Evolutionary conservation across 2,329 filamentous ascomycete genomes (phyloP).

Genomic region (Ceratocystis lukuohia): DNA sequence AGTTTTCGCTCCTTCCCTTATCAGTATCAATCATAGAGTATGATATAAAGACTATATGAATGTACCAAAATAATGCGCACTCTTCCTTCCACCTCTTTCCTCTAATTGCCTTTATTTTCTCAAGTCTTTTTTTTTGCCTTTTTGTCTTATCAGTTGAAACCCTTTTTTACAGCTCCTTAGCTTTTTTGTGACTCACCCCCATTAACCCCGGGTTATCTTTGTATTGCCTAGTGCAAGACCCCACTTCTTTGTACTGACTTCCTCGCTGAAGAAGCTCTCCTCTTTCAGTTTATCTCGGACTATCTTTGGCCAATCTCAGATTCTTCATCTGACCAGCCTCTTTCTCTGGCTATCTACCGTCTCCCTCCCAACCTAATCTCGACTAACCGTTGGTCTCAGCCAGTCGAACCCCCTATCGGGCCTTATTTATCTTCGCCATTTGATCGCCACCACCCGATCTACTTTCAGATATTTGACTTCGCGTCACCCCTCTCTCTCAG

Average conservation of each 20-base stretch:
- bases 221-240: neutral
- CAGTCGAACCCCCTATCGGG: no score
- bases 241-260: neutral
- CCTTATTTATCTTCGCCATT: no score
- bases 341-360: neutral
- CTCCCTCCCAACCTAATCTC: neutral
- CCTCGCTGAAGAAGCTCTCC: neutral
- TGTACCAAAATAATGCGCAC: neutral
- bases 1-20: neutral
- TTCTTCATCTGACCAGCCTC: neutral
- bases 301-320: neutral
- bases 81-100: neutral
- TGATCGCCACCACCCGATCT: neutral
- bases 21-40: neutral
- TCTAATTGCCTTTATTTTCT: neutral
- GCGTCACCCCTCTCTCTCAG: neutral
- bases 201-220: neutral
- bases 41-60: neutral
- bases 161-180: neutral
- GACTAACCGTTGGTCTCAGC: no score
- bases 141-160: neutral
- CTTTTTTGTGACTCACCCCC: neutral
- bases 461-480: neutral
- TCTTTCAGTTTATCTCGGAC: neutral
- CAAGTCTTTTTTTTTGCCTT: neutral